Conservation (phyloP, 2,329 filamentous ascomycete species). For the Hypoxylon sp. region DNA sequence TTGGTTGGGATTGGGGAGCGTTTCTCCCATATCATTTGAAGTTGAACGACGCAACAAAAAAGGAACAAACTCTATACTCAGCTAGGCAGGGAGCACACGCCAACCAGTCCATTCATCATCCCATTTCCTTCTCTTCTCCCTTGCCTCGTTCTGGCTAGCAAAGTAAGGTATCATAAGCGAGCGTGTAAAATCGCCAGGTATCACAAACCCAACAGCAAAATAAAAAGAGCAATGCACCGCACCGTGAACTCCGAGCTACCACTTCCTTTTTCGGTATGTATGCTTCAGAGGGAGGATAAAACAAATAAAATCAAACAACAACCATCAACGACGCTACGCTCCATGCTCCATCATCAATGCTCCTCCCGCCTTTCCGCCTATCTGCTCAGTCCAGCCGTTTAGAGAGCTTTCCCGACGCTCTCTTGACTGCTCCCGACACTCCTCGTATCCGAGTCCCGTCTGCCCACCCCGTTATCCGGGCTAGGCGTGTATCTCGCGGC, state of each 20-base stretch:
- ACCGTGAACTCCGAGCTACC: conserved; percentile 43
- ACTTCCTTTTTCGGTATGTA: conserved; percentile 32
- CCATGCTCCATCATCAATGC: conserved; percentile 25
- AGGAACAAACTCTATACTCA: conserved; percentile 20
- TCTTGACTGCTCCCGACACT: conserved; percentile 47
- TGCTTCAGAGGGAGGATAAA: neutral
- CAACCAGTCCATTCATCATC: neutral
- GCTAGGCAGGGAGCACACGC: conserved; percentile 1
- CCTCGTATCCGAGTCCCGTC: conserved; percentile 39
- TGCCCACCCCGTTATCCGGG: conserved; percentile 41
- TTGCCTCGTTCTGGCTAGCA: conserved; percentile 1
- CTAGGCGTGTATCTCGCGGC: conserved; percentile 51
- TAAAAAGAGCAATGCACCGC: conserved; percentile 31
- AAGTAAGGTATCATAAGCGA: conserved; percentile 52
- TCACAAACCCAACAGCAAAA: conserved; percentile 30
- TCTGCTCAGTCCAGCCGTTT: conserved; percentile 8
- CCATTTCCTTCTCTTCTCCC: conserved; percentile 4
- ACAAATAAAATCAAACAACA: conserved; percentile 9
- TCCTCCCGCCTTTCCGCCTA: neutral
- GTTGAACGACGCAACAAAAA: conserved; percentile 21
- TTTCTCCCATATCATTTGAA: conserved; percentile 2
- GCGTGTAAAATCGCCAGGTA: conserved; percentile 39
- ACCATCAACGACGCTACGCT: conserved; percentile 17
- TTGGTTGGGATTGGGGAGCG: neutral
- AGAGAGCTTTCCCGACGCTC: conserved; percentile 57